Evolutionary conservation across 2,329 filamentous ascomycete genomes (phyloP), one percentile per base, ranked within the genome.

Genomic region (Cryphonectria parasitica): DNA sequence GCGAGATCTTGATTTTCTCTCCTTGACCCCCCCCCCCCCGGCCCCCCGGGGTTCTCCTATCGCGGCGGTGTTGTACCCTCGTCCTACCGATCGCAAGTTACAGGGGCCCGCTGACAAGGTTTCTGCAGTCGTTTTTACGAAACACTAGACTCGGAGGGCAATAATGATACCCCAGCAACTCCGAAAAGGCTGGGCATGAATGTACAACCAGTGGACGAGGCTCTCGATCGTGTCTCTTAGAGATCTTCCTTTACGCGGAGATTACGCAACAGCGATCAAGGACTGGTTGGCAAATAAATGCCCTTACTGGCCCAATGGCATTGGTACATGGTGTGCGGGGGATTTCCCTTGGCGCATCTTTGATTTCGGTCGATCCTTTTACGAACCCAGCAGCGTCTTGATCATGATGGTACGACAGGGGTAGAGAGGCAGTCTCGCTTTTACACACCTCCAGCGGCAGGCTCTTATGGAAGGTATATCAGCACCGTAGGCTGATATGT

Each of bases 371-470:
- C 52, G 69, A 52, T 72, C 49, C 39, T 69, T 71, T 70, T 64
- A 66, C 67, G 66, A 66, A 63, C 63, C 66, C 22, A 71, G 39
- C 39, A 69, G 70, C 69, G 65, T 71, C 56, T 69, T 66, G 69
- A 58, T 71, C 64, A 72, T 41, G 69, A 69, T 56, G 75, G 75
- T 76, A 75, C 75, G 75, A 77, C 74, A 75, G 75, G 78, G 31
- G 13, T 22, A 28, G 39, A 52, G 45, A n/a, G 45, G 54, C 65
- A 68, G 36, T 76, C 75, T 78, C 77, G 77, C 77, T 77, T 58
- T 79, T 75, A 71, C 66, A 39, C 67, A 49, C 67, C 64, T 77
- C 75, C 71, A 81, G 78, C 74, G 74, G 75, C 76, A 77, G 76
- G 76, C 15, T 63, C 43, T 39, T 58, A 34, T 25, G 64, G 39